Conservation (phyloP, 2,329 filamentous ascomycete species). For the Pezicula neosporulosa region DNA sequence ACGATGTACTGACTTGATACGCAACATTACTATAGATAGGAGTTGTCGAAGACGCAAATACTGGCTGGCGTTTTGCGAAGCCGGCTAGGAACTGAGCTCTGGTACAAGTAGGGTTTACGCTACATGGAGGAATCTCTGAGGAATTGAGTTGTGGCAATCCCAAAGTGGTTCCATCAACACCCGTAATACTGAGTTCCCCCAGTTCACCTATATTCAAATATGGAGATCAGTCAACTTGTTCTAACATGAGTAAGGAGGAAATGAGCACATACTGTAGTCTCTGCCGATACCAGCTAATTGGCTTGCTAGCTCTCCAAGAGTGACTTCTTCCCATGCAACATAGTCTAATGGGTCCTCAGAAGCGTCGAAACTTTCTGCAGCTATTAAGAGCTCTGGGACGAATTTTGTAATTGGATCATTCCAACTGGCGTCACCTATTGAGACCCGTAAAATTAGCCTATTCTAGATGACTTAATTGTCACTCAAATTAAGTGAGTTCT, state of each 20-base stretch:
- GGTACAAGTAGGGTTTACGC: conserved; percentile 16
- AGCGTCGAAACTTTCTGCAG: conserved; percentile 5
- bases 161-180: conserved; percentile 18
- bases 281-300: conserved; percentile 15
- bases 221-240: too few species aligned
- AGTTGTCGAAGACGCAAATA: conserved; percentile 28
- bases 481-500: too few species aligned
- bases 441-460: too few species aligned
- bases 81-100: conserved; percentile 17
- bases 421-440: conserved; percentile 28
- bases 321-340: conserved; percentile 16
- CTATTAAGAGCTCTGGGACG: conserved; percentile 34
- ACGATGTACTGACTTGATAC: conserved; percentile 23
- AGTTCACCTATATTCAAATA: not conserved
- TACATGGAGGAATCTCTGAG: conserved; percentile 23
- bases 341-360: conserved; percentile 9
- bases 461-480: too few species aligned
- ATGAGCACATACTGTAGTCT: conserved; percentile 5
- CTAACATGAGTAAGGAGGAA: too few species aligned
- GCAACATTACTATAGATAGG: conserved; percentile 35
- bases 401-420: conserved; percentile 38
- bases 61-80: conserved; percentile 20
- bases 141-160: conserved; percentile 27
- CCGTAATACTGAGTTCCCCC: conserved; percentile 11
- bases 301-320: conserved; percentile 13